These are phyloP conservation scores for Suillus alpinus DNA, from an alignment of 768 basidiomycete genomes.

Conservation along the genomic window DNA sequence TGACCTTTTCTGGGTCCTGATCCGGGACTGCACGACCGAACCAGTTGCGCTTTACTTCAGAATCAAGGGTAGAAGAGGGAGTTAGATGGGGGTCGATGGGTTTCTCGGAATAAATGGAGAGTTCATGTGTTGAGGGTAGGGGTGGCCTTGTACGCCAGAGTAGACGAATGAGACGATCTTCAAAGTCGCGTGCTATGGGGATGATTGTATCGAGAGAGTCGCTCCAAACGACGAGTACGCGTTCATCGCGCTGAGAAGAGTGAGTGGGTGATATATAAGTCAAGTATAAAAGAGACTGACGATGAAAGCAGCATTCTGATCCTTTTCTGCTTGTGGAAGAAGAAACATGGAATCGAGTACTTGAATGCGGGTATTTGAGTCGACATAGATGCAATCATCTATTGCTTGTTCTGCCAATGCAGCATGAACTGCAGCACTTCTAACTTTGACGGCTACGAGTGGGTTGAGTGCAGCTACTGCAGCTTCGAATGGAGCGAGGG, in stretches of 20 bases:
- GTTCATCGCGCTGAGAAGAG: conserved; percentile 64
- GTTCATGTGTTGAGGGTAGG: conserved; percentile 20
- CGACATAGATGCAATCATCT: conserved; percentile 42
- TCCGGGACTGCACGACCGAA: conserved; percentile 52
- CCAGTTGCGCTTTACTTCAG: conserved; percentile 49
- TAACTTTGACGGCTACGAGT: conserved; percentile 52
- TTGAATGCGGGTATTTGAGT: conserved; percentile 71
- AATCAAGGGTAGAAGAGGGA: not conserved
- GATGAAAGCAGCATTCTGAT: conserved; percentile 60
- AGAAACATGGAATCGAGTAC: conserved; percentile 75
- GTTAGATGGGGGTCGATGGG: conserved; percentile 7
- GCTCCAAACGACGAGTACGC: conserved; percentile 82
- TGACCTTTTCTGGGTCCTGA: conserved; percentile 26
- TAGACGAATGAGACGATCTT: conserved; percentile 55
- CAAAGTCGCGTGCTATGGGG: conserved; percentile 44
- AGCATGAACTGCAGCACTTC: conserved; percentile 49
- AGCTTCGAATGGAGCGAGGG: conserved; percentile 52
- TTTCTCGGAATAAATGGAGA: conserved; percentile 33
- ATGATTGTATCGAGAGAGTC: conserved; percentile 78
- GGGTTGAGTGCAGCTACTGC: conserved; percentile 53
- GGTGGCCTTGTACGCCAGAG: conserved; percentile 45
- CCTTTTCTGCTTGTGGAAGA: conserved; percentile 53
- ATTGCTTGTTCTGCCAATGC: conserved; percentile 39
- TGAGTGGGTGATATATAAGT: not conserved
- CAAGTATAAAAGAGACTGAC: conserved; percentile 45